Evolutionary conservation across 257 asterid genomes (phyloP).

Genomic region (Misopates orontium): DNA sequence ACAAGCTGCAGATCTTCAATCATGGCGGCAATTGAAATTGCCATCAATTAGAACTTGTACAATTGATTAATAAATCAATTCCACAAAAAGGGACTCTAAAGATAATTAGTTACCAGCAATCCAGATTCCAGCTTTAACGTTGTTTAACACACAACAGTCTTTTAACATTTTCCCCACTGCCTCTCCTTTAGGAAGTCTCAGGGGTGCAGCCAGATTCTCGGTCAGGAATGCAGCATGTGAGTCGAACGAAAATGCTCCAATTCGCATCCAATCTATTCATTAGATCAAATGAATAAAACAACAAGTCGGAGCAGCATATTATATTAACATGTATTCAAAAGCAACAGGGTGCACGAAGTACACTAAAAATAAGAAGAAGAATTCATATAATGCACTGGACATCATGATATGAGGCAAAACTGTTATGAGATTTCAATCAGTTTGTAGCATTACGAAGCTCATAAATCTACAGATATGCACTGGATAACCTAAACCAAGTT

Average conservation of each 20-base stretch:
- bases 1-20: constrained; percentile 92
- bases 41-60: constrained; percentile 22
- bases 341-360: constrained; percentile 12
- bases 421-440: not conserved
- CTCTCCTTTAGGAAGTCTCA: constrained; percentile 43
- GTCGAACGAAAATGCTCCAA: constrained; percentile 79
- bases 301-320: constrained; percentile 17
- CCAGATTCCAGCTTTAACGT: constrained; percentile 87
- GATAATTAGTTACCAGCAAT: constrained; percentile 73
- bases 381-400: constrained; percentile 6
- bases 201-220: constrained; percentile 50
- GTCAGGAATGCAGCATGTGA: constrained; percentile 70
- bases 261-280: constrained; percentile 84
- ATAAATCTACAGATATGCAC: not conserved
- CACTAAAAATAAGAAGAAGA: not conserved
- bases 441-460: not conserved
- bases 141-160: constrained; percentile 59
- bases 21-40: constrained; percentile 26
- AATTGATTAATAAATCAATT: constrained; percentile 7
- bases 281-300: constrained; percentile 20
- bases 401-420: not conserved
- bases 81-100: constrained; percentile 16
- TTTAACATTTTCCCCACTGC: constrained; percentile 46
- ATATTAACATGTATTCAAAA: constrained; percentile 12
- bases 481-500: not conserved